Base-by-base conservation (phyloP, 2,329 filamentous ascomycete genomes). In the Botrytis paeoniae region DNA sequence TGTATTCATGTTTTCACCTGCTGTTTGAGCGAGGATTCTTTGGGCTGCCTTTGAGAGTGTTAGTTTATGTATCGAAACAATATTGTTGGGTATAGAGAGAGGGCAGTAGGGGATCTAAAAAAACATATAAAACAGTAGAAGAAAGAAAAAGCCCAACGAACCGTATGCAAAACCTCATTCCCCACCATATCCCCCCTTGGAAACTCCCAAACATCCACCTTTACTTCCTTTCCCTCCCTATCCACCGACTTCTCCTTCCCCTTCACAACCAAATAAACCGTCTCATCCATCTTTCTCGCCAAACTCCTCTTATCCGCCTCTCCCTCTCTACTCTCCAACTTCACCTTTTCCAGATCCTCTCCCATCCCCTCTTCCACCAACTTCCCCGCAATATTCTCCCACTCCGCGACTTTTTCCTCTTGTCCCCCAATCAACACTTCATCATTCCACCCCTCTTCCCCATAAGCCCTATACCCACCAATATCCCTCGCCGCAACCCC, bases 1-100 rank as follows among this genome's bases (percentile, higher is more conserved):
- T 72, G 94, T 98, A 85, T 98, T 98, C 95, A 99, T 98, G 86
- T 99, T 97, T 75, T 93, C 84, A 73, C 96, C 96, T 16, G 92
- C 94, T 5, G 93, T 86, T 79, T 93, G 87, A 70, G 91, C 86
- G 37, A 98, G 86, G 71, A 94, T 90, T 74, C 94, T 89, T 80
- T 94, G 89, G 54, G 95, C 94, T 62, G 93, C 91, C 96, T 99
- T 75, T 4, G 29, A 14, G 29, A 3, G 45, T 25, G 45, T 64
- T 41, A 65, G n/a, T 63, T 54, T 14, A 16, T 29, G 12, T 37
- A 18, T 51, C n/a, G 3, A 10, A 29, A 25, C 57, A 32, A 35
- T 65, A 29, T n/a, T 5, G 25, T 8, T 39, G 7, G 14, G 16
- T 18, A 18, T 2, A 7, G 5, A 45, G 25, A 70, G 35, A 41